Evolutionary conservation across 2,329 filamentous ascomycete genomes (phyloP).

Genomic region (Gremmenia infestans): DNA sequence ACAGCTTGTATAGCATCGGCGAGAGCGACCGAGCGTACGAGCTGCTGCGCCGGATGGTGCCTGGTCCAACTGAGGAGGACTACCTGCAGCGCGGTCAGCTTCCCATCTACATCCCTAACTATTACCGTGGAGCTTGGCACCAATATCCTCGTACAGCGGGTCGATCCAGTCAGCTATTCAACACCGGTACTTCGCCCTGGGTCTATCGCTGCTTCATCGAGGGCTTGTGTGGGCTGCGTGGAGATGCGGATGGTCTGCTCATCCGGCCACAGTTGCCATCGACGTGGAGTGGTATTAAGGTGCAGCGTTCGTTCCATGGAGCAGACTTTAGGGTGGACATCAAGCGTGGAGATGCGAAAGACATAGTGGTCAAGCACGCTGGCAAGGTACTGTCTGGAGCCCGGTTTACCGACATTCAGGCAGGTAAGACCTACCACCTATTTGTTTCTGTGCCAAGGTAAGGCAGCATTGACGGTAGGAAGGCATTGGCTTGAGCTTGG

Average conservation of each 20-base stretch:
- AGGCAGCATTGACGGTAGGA: background rate
- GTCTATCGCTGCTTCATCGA: conserved; percentile 51
- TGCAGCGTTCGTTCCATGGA: conserved; percentile 44
- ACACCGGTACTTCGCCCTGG: conserved; percentile 54
- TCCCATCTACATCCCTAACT: conserved; percentile 54
- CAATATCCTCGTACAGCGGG: conserved; percentile 48
- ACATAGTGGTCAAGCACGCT: conserved; percentile 37
- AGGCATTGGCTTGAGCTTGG: background rate
- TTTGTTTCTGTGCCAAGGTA: conserved; percentile 33
- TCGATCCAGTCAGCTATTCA: conserved; percentile 52
- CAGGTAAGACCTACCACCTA: conserved; percentile 42
- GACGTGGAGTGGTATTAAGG: conserved; percentile 44
- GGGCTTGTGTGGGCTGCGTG: conserved; percentile 48
- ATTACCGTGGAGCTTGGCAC: conserved; percentile 49
- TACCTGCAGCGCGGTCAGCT: conserved; percentile 49
- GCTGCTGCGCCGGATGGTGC: conserved; percentile 49
- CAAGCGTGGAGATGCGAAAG: conserved; percentile 36
- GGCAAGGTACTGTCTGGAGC: conserved; percentile 36
- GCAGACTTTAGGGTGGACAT: conserved; percentile 43
- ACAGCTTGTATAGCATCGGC: conserved; percentile 47
- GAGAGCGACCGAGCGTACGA: conserved; percentile 46
- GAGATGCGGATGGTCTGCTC: conserved; percentile 42
- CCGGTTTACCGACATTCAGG: conserved; percentile 38
- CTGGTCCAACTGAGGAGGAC: conserved; percentile 47
- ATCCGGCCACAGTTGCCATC: conserved; percentile 48